Base-by-base conservation (phyloP, 2,329 filamentous ascomycete species). In the Penicillium sp. region DNA sequence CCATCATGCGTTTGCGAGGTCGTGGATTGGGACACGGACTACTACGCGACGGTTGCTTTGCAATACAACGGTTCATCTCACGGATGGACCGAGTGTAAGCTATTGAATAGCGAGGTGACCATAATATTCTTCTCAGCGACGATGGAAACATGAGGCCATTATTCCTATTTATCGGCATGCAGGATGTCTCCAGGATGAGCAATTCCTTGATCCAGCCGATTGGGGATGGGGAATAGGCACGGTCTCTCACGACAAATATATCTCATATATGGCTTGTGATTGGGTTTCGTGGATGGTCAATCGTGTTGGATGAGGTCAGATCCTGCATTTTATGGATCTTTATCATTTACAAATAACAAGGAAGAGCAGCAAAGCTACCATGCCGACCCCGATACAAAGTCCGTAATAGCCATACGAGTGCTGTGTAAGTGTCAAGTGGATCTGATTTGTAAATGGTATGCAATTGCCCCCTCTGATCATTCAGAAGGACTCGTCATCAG, bases 51-150 rank as follows among this genome's bases (percentile, higher is more conserved):
- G 26, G 59, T 65, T 24, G 67, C 67, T 21, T 71, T 66, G n/a
- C 47, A 70, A 55, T 34, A 62, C 60, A 1, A 57, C 56, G 6
- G 53, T 61, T 3, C 16, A 43, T 2, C 77, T 74, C 46, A 72
- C 70, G 0, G 78, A 81, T 56, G 77, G 78, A 0, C 65, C 65
- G 0, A 62, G 54, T 23, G 65, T 69, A 41, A 65, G 70, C 4
- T 77, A 74, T 33, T 74, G 75, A 46, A 68, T 79, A 2, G 62
- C 78, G 12, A 78, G 81, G 56, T 64, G 79, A 2, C 76, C 78
- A 0, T 78, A 80, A 80, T 66, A 44, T 81, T 5, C 78, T 74
- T 47, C 79, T 80, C 16, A 79, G 76, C 51, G 64, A 71, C 1
- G 77, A 80, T 52, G 73, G 74, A 0, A 51, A 70, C n/a, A 67